phyloP scores from a whole-genome alignment of 1,139 yeast genomes.

The Geotrichum klebahnii region DNA sequence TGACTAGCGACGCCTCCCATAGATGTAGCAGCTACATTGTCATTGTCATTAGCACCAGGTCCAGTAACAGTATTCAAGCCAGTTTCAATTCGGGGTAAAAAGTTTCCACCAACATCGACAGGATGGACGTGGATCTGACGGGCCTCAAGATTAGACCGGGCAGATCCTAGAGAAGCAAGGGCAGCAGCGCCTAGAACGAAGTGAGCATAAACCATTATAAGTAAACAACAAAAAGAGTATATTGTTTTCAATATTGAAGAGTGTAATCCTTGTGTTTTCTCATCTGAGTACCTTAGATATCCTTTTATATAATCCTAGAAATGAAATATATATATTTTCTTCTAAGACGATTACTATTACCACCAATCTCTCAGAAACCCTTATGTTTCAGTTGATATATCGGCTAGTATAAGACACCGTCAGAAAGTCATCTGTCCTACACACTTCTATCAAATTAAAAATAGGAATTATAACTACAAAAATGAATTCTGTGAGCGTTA shows the following conservation, averaged over 20 bases:
- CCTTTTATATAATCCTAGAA: too few species aligned
- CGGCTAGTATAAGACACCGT: too few species aligned
- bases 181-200: conserved; percentile 2
- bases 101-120: conserved; percentile 1
- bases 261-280: too few species aligned
- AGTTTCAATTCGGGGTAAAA: not conserved
- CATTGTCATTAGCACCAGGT: conserved; percentile 2
- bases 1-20: not conserved
- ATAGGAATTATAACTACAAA: too few species aligned
- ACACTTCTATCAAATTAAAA: too few species aligned
- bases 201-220: conserved; percentile 1
- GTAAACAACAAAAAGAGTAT: not conserved
- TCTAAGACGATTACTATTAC: too few species aligned
- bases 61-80: conserved; percentile 7
- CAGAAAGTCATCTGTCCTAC: too few species aligned
- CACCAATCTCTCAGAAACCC: too few species aligned
- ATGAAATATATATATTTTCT: too few species aligned
- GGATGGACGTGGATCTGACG: conserved; percentile 2
- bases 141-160: not conserved
- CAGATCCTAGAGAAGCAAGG: not conserved
- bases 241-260: not conserved
- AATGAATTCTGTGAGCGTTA: not conserved
- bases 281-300: too few species aligned
- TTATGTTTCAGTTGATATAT: too few species aligned
- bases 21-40: conserved; percentile 1